A percentile compares a stretch with the other conserved stretches of the same genome.
Evolutionary conservation across 768 basidiomycete species (phyloP).

Genomic region (Suillus brevipes): DNA sequence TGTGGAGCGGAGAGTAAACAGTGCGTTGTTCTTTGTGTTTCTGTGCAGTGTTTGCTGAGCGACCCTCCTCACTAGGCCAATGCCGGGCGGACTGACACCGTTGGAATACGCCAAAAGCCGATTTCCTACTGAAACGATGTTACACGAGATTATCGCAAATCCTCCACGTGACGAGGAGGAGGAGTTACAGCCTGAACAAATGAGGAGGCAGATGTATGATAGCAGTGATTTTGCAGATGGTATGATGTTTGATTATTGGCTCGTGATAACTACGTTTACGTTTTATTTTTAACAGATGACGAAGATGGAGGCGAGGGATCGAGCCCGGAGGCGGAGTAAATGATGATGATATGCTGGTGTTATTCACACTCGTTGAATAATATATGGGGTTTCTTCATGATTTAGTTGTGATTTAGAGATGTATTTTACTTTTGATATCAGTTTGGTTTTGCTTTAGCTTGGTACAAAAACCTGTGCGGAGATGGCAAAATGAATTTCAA

Average conservation of each 20-base stretch:
- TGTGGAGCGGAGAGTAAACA: not conserved
- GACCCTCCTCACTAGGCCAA: not conserved
- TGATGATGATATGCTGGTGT: no score
- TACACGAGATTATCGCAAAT: not conserved
- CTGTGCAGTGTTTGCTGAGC: not conserved
- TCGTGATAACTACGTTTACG: not conserved
- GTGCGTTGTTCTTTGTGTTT: not conserved
- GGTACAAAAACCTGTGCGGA: no score
- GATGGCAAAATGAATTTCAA: no score
- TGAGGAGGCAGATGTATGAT: not conserved
- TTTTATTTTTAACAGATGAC: not conserved
- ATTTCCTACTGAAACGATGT: not conserved
- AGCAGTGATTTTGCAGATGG: not conserved
- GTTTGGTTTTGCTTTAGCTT: no score
- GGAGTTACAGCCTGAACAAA: not conserved
- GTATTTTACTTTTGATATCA: not conserved
- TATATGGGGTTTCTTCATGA: not conserved
- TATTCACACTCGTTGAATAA: not conserved
- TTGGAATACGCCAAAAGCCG: not conserved
- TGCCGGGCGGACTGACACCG: slow-evolving; percentile 4
- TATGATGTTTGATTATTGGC: not conserved
- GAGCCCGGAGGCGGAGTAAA: not conserved
- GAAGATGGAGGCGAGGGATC: not conserved
- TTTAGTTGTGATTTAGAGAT: not conserved
- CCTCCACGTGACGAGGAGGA: not conserved